Base-by-base conservation (phyloP, 305 asterid genomes). In the Rubia peregrina region DNA sequence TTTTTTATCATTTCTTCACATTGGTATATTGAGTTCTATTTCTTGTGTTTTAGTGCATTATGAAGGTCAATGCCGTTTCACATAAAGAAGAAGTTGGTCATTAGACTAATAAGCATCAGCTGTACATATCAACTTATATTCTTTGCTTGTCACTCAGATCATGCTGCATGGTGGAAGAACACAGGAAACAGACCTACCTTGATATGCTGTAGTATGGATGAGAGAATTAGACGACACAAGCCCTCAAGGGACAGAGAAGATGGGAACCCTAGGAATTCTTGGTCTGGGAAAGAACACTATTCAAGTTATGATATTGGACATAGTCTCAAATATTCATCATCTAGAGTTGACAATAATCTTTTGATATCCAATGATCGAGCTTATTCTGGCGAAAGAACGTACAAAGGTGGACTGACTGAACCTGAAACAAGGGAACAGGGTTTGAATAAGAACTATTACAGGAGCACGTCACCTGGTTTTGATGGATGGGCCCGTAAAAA, bases 221-320 rank as follows among this genome's bases (percentile, higher is more conserved):
- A 85, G 74, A 83, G 85, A 64, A 59, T 68, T 74, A 88, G 88
- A 85, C 83, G 83, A 80, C 96, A 87, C 69, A 88, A 77, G 76
- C 83, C 97, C 53, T 65, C 81, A 76, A 88, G 97, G 95, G 96
- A 89, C 75, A 70, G 68, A 71, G 90, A 77, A 75, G 91, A 75
- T 9, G 90, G 83, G 73, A 53, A 74, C 38, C 79, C 75, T 59
- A 80, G 72, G 59, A 71, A 55, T 69, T 60, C 82, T 21, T 75
- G 77, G 74, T 62, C 72, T 30, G 73, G 55, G 36, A 75, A 79
- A 75, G 79, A 81, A 64, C 82, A 74, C 49, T 81, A 87, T 76
- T 80, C 84, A 66, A 80, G 79, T 79, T 83, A 74, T 67, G 82
- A 83, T 67, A 60, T 74, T 71, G 81, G 86, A 44, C 83, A 67